A percentile compares a stretch with the other conserved stretches of the same genome.
Conservation (phyloP, 2,329 filamentous ascomycete species). For the Colletotrichum paranaense region DNA sequence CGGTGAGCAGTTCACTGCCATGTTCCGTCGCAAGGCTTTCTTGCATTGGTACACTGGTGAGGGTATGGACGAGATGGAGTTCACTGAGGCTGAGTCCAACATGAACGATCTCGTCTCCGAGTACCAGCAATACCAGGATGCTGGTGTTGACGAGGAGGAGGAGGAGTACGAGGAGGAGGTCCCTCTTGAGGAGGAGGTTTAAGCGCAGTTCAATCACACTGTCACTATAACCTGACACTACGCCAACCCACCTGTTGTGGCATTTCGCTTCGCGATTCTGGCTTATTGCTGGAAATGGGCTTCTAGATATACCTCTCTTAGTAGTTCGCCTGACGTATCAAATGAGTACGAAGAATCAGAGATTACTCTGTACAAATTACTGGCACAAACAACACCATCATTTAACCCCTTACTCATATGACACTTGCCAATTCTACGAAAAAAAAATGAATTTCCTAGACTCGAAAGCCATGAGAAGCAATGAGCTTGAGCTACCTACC, state of each 20-base stretch:
- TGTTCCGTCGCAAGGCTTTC: slow-evolving; percentile 99
- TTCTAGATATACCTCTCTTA: slow-evolving; percentile 54
- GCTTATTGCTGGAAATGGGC: slow-evolving; percentile 41
- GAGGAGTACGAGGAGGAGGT: slow-evolving; percentile 94
- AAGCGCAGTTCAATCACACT: slow-evolving; percentile 38
- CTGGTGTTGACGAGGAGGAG: slow-evolving; percentile 95
- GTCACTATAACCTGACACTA: neutral
- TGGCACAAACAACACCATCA: neutral
- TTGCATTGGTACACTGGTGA: slow-evolving; percentile 99
- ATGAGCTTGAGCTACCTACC: neutral
- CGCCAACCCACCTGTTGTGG: slow-evolving; percentile 24
- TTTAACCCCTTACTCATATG: neutral
- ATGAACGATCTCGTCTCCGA: slow-evolving; percentile 99
- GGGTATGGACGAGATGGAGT: slow-evolving; percentile 99
- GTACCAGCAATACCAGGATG: slow-evolving; percentile 99
- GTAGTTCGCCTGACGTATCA: slow-evolving; percentile 45
- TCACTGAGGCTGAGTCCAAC: slow-evolving; percentile 99
- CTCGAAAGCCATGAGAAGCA: too few species aligned
- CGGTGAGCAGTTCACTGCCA: slow-evolving; percentile 99
- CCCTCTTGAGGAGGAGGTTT: slow-evolving; percentile 77
- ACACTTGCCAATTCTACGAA: neutral
- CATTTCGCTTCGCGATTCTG: slow-evolving; percentile 41
- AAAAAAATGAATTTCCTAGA: too few species aligned
- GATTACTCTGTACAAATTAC: slow-evolving; percentile 35
- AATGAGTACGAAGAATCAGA: slow-evolving; percentile 45